phyloP scores from a whole-genome alignment of 2,329 filamentous ascomycete species.

The Talaromyces amestolkiae region DNA sequence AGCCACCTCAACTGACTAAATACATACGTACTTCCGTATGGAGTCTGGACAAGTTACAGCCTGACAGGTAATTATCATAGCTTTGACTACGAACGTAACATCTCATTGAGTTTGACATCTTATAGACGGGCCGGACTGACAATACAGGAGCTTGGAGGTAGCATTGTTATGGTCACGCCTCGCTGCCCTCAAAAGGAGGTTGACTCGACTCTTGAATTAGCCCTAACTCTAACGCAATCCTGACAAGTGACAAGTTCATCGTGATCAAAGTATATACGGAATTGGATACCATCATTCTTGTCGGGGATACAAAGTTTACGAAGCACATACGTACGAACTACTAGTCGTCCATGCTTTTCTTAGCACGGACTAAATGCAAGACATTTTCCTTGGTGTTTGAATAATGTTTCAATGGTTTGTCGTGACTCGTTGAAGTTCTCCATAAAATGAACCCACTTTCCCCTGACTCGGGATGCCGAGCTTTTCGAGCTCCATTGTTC shows the following conservation, averaged over 20 bases:
- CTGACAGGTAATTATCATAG: background rate
- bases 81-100: too few species aligned
- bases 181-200: background rate
- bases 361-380: constrained; percentile 1
- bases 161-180: background rate
- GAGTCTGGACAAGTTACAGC: background rate
- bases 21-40: background rate
- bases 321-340: too few species aligned
- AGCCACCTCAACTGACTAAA: background rate
- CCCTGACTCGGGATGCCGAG: background rate
- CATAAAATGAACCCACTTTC: background rate
- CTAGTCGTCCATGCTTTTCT: background rate
- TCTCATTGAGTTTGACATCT: background rate
- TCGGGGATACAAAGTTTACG: too few species aligned
- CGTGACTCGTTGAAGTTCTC: background rate
- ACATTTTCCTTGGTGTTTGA: background rate
- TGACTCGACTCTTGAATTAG: background rate
- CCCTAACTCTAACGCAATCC: background rate
- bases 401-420: background rate
- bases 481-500: background rate
- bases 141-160: background rate
- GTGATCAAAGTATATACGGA: background rate
- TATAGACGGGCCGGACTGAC: background rate
- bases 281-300: too few species aligned
- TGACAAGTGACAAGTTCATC: background rate